phyloP scores from a whole-genome alignment of 768 basidiomycete genomes.

The Chalciporus chontae region DNA sequence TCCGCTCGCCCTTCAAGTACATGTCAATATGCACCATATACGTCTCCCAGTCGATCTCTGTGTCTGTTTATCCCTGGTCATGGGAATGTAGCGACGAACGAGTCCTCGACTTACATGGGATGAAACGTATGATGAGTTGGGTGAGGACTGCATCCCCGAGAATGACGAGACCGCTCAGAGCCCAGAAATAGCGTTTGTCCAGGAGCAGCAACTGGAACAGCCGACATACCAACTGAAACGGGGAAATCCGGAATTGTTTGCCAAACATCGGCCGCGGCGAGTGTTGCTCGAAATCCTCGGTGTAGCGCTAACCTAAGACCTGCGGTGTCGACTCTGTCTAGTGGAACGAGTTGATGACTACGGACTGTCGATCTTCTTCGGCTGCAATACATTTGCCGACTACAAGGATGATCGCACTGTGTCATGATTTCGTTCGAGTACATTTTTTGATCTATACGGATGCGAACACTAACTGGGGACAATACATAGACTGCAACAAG shows the following conservation, averaged over 20 bases:
- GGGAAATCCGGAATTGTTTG: not conserved
- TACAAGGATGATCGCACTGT: too few relatives aligned
- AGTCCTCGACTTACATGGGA: slow-evolving; percentile 65
- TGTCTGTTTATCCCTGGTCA: slow-evolving; percentile 55
- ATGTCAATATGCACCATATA: slow-evolving; percentile 87
- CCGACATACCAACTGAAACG: slow-evolving; percentile 5
- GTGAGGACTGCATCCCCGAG: slow-evolving; percentile 77
- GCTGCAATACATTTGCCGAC: not conserved
- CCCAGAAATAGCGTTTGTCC: slow-evolving; percentile 63
- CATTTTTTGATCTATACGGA: slow-evolving; percentile 6
- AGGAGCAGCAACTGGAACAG: slow-evolving; percentile 33
- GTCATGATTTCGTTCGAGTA: not conserved
- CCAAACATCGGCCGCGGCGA: not conserved
- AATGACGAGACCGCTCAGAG: slow-evolving; percentile 58
- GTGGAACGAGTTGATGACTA: not conserved
- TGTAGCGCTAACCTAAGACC: not conserved
- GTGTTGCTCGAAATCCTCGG: not conserved
- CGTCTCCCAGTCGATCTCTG: slow-evolving; percentile 97
- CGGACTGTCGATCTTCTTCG: slow-evolving; percentile 6
- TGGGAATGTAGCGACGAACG: slow-evolving; percentile 6
- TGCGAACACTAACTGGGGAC: not conserved
- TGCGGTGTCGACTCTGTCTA: not conserved
- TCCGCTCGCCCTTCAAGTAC: slow-evolving; percentile 75
- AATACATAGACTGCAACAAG: slow-evolving; percentile 16
- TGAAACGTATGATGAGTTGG: slow-evolving; percentile 71